Evolutionary conservation across 2,329 filamentous ascomycete species (phyloP).

Genomic region (Colletotrichum orchidophilum): DNA sequence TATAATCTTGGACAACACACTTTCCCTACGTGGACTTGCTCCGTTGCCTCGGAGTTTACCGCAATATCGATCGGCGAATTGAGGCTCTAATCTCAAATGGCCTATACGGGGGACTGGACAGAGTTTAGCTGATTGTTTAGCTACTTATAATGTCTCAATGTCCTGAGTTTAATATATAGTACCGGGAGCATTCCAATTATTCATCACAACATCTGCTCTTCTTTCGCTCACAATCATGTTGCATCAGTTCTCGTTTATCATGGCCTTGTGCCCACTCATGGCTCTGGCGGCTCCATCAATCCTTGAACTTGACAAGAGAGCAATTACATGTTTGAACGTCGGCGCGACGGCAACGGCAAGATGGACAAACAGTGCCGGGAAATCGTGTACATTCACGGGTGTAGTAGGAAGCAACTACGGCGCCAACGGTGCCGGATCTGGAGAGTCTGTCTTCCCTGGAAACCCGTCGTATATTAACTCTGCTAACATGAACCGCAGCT

Average conservation of each 20-base stretch:
- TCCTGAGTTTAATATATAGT: not conserved
- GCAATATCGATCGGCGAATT: constrained; percentile 10
- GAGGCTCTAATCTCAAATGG: not conserved
- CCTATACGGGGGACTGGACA: no score
- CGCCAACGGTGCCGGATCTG: constrained; percentile 47
- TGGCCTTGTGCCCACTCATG: constrained; percentile 24
- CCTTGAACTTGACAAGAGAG: constrained; percentile 34
- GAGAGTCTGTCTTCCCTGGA: constrained; percentile 50
- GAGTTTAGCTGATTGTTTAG: not conserved
- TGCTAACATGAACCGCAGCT: constrained; percentile 42
- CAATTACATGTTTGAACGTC: constrained; percentile 50
- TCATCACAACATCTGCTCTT: not conserved
- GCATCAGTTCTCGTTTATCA: constrained; percentile 19
- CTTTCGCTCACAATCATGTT: not conserved
- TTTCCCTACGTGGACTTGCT: constrained; percentile 13
- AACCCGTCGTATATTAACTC: not conserved
- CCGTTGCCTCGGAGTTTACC: not conserved
- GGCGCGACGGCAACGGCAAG: constrained; percentile 53
- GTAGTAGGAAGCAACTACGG: constrained; percentile 59
- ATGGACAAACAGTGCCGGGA: constrained; percentile 55
- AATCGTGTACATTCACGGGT: constrained; percentile 54
- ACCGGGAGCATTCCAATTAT: not conserved
- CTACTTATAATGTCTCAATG: not conserved
- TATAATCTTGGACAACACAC: not conserved
- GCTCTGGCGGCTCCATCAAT: constrained; percentile 25